Conservation (phyloP, 2,329 filamentous ascomycete species). For the Tolypocladium inflatum region DNA sequence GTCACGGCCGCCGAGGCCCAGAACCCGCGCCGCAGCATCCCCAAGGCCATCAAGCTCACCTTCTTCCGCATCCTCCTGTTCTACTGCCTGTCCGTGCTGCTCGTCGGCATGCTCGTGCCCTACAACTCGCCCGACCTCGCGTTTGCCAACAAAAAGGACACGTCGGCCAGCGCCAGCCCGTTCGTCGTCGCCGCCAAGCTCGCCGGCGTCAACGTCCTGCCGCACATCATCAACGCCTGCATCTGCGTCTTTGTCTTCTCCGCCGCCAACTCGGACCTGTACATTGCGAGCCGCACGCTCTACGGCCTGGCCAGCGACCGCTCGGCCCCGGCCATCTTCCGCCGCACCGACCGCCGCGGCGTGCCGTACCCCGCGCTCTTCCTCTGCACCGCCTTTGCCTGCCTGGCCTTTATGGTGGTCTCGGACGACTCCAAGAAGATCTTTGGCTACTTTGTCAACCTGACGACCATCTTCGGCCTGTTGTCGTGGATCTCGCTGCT, state of each 20-base stretch:
- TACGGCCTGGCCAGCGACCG: slow-evolving; percentile 65
- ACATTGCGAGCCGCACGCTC: slow-evolving; percentile 64
- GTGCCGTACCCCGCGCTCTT: slow-evolving; percentile 60
- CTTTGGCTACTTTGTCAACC: slow-evolving; percentile 58
- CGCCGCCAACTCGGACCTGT: slow-evolving; percentile 68
- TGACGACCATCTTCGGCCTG: slow-evolving; percentile 57
- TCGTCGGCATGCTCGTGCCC: slow-evolving; percentile 68
- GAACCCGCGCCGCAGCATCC: slow-evolving; percentile 68
- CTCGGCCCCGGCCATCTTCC: slow-evolving; percentile 63
- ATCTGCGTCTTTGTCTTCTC: slow-evolving; percentile 71
- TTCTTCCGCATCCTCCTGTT: slow-evolving; percentile 78
- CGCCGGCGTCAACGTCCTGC: slow-evolving; percentile 52
- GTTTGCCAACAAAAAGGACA: slow-evolving; percentile 39
- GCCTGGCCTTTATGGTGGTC: slow-evolving; percentile 62
- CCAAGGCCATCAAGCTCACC: slow-evolving; percentile 68
- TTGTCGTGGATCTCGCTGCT: slow-evolving; percentile 60
- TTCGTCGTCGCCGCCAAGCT: slow-evolving; percentile 66
- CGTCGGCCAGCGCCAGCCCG: slow-evolving; percentile 44
- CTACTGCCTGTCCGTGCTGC: slow-evolving; percentile 64
- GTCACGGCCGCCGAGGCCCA: slow-evolving; percentile 72
- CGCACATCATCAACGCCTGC: slow-evolving; percentile 62
- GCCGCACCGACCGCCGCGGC: slow-evolving; percentile 59
- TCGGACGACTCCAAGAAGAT: slow-evolving; percentile 44
- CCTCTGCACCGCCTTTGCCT: slow-evolving; percentile 50
- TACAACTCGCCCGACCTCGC: slow-evolving; percentile 54